Evolutionary conservation across 176 grass and related monocot species (phyloP).

Genomic region (Oryza meyeriana): DNA sequence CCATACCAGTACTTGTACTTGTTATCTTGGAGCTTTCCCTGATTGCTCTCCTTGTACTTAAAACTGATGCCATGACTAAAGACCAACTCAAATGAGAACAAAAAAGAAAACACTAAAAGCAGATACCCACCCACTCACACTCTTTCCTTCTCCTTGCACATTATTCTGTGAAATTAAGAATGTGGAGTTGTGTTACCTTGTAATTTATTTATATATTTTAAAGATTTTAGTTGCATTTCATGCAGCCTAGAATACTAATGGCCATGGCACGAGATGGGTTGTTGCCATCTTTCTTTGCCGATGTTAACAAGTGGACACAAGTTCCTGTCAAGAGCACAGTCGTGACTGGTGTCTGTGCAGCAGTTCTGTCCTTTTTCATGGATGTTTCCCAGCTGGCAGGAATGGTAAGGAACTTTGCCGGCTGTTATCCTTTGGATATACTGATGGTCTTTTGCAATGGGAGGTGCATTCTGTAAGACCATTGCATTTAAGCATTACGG

Average conservation of each 20-base stretch:
- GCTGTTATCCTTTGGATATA: neutral
- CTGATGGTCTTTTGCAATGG: slow-evolving; percentile 3
- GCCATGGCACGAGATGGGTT: slow-evolving; percentile 96
- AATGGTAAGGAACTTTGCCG: slow-evolving; percentile 68
- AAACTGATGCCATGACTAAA: neutral
- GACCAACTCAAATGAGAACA: neutral
- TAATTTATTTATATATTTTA: neutral
- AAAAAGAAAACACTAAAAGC: neutral
- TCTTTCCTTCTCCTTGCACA: neutral
- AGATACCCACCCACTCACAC: neutral
- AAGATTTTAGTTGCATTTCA: slow-evolving; percentile 1
- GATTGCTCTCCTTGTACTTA: too few relatives aligned
- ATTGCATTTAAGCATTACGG: slow-evolving; percentile 1
- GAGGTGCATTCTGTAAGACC: neutral
- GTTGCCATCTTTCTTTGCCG: slow-evolving; percentile 82
- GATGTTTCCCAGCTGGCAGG: slow-evolving; percentile 97
- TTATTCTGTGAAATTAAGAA: neutral
- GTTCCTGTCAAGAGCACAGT: slow-evolving; percentile 94
- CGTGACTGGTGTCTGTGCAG: slow-evolving; percentile 67
- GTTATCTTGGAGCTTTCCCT: neutral
- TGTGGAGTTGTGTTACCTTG: neutral
- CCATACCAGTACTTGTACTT: neutral
- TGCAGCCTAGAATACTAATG: slow-evolving; percentile 99
- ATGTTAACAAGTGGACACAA: slow-evolving; percentile 78
- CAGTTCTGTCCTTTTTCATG: slow-evolving; percentile 78